Evolutionary conservation across 345 rosid species (phyloP).

Genomic region (Boechera retrofracta): DNA sequence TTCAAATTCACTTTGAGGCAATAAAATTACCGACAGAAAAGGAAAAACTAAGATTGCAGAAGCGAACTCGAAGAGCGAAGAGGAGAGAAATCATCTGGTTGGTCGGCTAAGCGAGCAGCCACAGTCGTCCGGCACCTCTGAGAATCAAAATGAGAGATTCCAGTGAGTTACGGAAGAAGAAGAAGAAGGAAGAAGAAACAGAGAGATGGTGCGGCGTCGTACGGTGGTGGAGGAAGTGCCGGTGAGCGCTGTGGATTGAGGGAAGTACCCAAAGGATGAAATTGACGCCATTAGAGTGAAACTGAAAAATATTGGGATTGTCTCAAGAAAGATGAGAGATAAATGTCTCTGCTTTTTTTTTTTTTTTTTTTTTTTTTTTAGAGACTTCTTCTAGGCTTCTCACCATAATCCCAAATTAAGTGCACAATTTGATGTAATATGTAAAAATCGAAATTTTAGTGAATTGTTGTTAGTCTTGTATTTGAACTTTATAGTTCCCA

Average conservation of each 20-base stretch:
- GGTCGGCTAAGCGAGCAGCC: conserved; percentile 40
- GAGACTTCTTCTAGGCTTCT: conserved; percentile 17
- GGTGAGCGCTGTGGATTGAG: conserved; percentile 33
- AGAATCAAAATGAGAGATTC: conserved; percentile 7
- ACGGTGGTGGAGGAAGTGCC: conserved; percentile 39
- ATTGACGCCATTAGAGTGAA: conserved; percentile 60
- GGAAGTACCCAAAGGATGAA: conserved; percentile 49
- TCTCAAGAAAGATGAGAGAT: conserved; percentile 22
- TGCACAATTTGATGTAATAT: background rate
- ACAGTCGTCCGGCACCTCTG: conserved; percentile 52
- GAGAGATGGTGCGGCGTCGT: background rate
- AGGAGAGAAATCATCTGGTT: conserved; percentile 21
- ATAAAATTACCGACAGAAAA: background rate
- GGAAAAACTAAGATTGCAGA: background rate
- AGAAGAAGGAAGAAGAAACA: conserved; percentile 3
- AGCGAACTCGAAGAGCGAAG: conserved; percentile 43
- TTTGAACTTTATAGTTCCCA: background rate
- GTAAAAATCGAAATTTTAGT: no score
- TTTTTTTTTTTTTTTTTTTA: background rate
- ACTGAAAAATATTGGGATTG: background rate
- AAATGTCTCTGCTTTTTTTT: conserved; percentile 45
- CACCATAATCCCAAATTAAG: background rate
- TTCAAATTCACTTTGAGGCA: background rate
- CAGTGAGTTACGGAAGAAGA: background rate
- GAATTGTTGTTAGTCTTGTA: no score